Percentiles rank a stretch among this genome's conserved stretches.
Evolutionary conservation across 345 rosid species (phyloP).

Genomic region (Iberis pinnata): DNA sequence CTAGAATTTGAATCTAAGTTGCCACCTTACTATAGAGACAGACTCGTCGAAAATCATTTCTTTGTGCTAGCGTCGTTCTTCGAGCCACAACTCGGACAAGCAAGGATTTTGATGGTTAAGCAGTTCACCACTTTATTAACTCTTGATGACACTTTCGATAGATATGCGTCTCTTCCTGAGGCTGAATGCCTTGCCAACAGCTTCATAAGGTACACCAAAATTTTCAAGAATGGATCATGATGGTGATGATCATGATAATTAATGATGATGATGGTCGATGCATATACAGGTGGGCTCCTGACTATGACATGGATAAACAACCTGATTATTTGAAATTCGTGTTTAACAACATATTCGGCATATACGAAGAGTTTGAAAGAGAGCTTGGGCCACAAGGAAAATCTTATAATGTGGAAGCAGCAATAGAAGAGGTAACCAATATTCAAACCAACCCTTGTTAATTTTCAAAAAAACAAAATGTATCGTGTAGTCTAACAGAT

Average conservation of each 20-base stretch:
- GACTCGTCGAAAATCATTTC: neutral
- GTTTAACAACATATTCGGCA: neutral
- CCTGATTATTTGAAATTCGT: conserved; percentile 6
- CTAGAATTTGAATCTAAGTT: neutral
- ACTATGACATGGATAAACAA: conserved; percentile 1
- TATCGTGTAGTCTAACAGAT: too few relatives aligned
- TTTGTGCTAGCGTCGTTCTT: neutral
- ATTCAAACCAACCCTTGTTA: too few relatives aligned
- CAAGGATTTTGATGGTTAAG: neutral
- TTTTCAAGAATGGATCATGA: too few relatives aligned
- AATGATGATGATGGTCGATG: too few relatives aligned
- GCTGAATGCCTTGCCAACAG: conserved; percentile 1
- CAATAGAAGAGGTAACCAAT: conserved; percentile 15
- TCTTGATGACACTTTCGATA: conserved; percentile 19
- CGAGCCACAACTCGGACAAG: neutral
- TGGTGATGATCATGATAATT: too few relatives aligned
- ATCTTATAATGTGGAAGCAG: neutral
- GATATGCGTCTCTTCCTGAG: conserved; percentile 21
- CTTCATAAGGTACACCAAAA: conserved; percentile 19
- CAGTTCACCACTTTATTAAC: neutral
- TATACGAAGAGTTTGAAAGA: neutral
- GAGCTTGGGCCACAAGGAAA: conserved; percentile 1
- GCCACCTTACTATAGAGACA: conserved; percentile 15
- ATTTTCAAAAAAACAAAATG: too few relatives aligned
- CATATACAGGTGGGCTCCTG: conserved; percentile 21